Evolutionary conservation across 129 eudicot genomes (phyloP).

Genomic region (Flaveria ramosissima): DNA sequence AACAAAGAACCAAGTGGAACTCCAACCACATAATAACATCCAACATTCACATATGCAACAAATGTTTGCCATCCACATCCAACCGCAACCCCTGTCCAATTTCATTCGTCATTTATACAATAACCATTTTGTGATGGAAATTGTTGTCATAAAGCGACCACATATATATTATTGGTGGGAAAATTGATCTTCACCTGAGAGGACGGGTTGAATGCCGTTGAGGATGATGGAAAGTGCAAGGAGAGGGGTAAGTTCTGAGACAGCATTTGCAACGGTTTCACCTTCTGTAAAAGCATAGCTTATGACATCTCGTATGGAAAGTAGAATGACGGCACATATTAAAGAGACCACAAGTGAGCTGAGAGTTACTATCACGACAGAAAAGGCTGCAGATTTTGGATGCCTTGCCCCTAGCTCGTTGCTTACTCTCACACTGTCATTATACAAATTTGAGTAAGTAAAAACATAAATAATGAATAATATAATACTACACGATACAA

Average conservation of each 20-base stretch:
- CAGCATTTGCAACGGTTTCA: conserved; percentile 43
- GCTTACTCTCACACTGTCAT: conserved; percentile 57
- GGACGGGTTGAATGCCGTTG: conserved; percentile 59
- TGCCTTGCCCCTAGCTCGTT: conserved; percentile 60
- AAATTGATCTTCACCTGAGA: conserved; percentile 37
- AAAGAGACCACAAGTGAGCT: conserved; percentile 43
- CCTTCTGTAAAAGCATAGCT: conserved; percentile 54
- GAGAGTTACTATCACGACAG: conserved; percentile 42
- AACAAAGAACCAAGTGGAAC: conserved; percentile 52
- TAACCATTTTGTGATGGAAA: no score
- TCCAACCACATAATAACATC: conserved; percentile 65
- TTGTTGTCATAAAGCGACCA: not conserved
- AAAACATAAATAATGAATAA: not conserved
- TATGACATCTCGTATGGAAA: conserved; percentile 38
- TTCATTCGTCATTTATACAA: no score
- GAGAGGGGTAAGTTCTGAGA: conserved; percentile 49
- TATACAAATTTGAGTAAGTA: not conserved
- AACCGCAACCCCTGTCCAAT: conserved; percentile 56
- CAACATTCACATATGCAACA: conserved; percentile 69
- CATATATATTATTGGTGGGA: not conserved
- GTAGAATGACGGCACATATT: conserved; percentile 39
- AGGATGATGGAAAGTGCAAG: conserved; percentile 44
- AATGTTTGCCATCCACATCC: conserved; percentile 81
- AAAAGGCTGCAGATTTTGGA: conserved; percentile 54
- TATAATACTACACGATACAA: not conserved